phyloP scores from a whole-genome alignment of 2,329 filamentous ascomycete species.

The Penicillium sp. region DNA sequence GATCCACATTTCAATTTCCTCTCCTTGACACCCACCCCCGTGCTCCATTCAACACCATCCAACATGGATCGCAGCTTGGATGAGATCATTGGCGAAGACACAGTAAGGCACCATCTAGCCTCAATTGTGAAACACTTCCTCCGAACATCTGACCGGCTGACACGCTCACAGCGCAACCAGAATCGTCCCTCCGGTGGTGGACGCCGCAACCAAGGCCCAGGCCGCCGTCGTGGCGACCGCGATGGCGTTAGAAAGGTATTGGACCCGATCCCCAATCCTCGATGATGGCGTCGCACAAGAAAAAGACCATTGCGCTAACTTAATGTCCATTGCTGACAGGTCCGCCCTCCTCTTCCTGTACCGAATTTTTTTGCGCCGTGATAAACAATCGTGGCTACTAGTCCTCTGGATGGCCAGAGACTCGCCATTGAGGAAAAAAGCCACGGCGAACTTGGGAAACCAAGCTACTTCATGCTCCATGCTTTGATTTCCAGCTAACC shows the following conservation, averaged over 20 bases:
- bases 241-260: conserved; percentile 88
- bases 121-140: background rate
- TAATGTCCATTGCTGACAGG: conserved; percentile 26
- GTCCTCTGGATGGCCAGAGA: conserved; percentile 26
- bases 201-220: conserved; percentile 49
- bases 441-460: conserved; percentile 32
- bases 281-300: conserved; percentile 6
- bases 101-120: conserved; percentile 44
- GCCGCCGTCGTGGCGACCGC: conserved; percentile 81
- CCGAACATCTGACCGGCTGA: conserved; percentile 11
- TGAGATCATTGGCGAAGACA: conserved; percentile 63
- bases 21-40: background rate
- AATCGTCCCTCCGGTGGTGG: conserved; percentile 28
- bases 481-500: conserved; percentile 47
- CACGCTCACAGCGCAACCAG: conserved; percentile 22
- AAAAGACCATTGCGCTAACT: conserved; percentile 11
- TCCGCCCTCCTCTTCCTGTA: conserved; percentile 46
- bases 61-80: conserved; percentile 65
- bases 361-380: conserved; percentile 41
- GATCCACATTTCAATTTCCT: background rate
- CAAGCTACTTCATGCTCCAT: conserved; percentile 34
- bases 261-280: background rate
- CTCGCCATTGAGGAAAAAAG: conserved; percentile 22
- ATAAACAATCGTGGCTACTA: conserved; percentile 25
- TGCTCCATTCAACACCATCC: conserved; percentile 7